These are phyloP conservation scores for Nissolia schottii DNA, from an alignment of 306 rosid species.

Conservation along the genomic window DNA sequence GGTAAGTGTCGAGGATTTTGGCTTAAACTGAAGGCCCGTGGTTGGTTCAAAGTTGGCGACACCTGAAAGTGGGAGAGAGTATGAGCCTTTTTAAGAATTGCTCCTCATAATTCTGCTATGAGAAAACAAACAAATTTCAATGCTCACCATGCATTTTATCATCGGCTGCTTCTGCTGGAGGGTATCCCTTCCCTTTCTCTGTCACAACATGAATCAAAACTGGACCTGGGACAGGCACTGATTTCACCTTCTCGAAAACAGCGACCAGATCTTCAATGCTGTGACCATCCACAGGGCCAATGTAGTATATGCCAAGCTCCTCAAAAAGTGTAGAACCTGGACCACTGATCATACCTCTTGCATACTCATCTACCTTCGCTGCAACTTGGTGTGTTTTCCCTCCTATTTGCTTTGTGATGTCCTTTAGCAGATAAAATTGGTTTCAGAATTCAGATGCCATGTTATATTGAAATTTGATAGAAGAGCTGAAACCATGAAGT, in stretches of 20 bases:
- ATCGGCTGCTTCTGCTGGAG: slow-evolving; percentile 80
- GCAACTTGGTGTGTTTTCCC: slow-evolving; percentile 65
- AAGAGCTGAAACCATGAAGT: slow-evolving; percentile 1
- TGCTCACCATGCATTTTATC: slow-evolving; percentile 75
- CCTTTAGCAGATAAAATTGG: slow-evolving; percentile 29
- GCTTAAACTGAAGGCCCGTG: slow-evolving; percentile 62
- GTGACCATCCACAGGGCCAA: slow-evolving; percentile 85
- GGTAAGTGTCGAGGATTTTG: slow-evolving; percentile 49
- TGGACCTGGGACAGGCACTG: slow-evolving; percentile 65
- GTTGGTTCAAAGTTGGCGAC: slow-evolving; percentile 65
- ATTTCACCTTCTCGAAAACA: slow-evolving; percentile 55
- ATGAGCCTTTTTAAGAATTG: slow-evolving; percentile 1
- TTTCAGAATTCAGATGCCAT: slow-evolving; percentile 32
- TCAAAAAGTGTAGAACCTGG: slow-evolving; percentile 66
- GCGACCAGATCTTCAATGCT: slow-evolving; percentile 54
- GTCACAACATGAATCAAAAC: slow-evolving; percentile 72
- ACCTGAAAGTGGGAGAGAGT: slow-evolving; percentile 31
- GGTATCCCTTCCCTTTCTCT: slow-evolving; percentile 84
- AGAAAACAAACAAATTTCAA: background rate
- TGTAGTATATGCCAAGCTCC: slow-evolving; percentile 75
- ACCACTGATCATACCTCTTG: slow-evolving; percentile 65
- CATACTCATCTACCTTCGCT: slow-evolving; percentile 70
- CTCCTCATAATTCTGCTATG: background rate
- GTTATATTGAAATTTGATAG: background rate
- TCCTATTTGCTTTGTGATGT: slow-evolving; percentile 63